Percentiles rank a stretch among this genome's conserved stretches.
Conservation (phyloP, 345 rosid species). For the Aquilaria yunnanensis region DNA sequence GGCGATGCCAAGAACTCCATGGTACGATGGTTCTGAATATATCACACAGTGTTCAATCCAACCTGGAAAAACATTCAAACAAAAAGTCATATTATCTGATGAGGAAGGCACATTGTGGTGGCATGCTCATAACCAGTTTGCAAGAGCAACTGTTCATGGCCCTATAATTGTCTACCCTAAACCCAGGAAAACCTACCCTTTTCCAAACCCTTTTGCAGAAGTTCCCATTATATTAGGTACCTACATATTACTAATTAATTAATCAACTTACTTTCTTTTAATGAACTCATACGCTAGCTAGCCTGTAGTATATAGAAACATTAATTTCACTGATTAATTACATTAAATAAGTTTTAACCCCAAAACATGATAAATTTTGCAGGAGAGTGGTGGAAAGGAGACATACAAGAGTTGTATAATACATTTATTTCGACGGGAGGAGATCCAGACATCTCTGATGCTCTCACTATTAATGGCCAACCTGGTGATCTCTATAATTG, state of each 20-base stretch:
- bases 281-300: background rate
- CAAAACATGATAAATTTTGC: background rate
- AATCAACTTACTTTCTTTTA: background rate
- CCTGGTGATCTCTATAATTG: slow-evolving; percentile 34
- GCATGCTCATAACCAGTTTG: slow-evolving; percentile 48
- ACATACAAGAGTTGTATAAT: slow-evolving; percentile 17
- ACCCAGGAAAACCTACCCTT: slow-evolving; percentile 19
- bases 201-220: slow-evolving; percentile 23
- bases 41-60: slow-evolving; percentile 38
- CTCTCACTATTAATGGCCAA: slow-evolving; percentile 39
- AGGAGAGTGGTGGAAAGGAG: slow-evolving; percentile 39
- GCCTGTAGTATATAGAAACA: background rate
- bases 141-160: slow-evolving; percentile 35
- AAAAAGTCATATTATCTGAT: slow-evolving; percentile 17
- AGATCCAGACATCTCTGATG: slow-evolving; percentile 29
- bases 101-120: slow-evolving; percentile 54
- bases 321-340: background rate
- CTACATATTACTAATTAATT: background rate
- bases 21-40: slow-evolving; percentile 44
- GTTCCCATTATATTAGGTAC: slow-evolving; percentile 28
- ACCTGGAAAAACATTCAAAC: slow-evolving; percentile 26
- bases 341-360: too few relatives aligned
- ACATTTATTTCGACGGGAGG: slow-evolving; percentile 13
- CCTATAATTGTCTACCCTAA: slow-evolving; percentile 23
- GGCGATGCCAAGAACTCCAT: slow-evolving; percentile 37